These are phyloP conservation scores for Dichotomopilus funicola DNA, from an alignment of 2,329 filamentous ascomycete genomes.

Conservation along the genomic window DNA sequence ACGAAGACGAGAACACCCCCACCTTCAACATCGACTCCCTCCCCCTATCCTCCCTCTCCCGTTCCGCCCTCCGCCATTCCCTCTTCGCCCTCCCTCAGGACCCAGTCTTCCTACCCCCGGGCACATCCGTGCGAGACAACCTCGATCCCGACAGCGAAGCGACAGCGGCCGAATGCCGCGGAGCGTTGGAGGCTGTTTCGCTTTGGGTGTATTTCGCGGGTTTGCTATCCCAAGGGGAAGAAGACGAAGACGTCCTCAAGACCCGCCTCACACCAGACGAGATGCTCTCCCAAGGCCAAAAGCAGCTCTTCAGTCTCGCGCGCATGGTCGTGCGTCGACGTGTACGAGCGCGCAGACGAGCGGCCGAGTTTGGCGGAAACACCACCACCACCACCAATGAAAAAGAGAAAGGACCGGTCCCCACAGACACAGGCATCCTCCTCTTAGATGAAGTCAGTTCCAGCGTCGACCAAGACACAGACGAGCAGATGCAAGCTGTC, in stretches of 20 bases:
- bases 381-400: too few species aligned
- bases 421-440: slow-evolving; percentile 25
- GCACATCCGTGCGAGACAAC: slow-evolving; percentile 35
- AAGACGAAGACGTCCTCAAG: too few species aligned
- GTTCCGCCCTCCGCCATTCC: slow-evolving; percentile 37
- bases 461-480: slow-evolving; percentile 37
- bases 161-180: slow-evolving; percentile 29
- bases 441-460: slow-evolving; percentile 40
- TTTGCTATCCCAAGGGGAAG: too few species aligned
- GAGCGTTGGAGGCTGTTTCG: slow-evolving; percentile 31
- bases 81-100: slow-evolving; percentile 50
- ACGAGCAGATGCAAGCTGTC: slow-evolving; percentile 36
- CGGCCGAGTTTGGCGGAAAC: neutral
- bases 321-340: slow-evolving; percentile 46
- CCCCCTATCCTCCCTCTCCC: slow-evolving; percentile 33
- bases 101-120: slow-evolving; percentile 43
- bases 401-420: neutral
- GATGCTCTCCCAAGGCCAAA: slow-evolving; percentile 51
- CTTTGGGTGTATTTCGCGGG: slow-evolving; percentile 28
- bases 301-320: slow-evolving; percentile 58
- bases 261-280: slow-evolving; percentile 21
- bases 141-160: slow-evolving; percentile 35
- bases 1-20: neutral
- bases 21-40: slow-evolving; percentile 40
- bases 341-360: slow-evolving; percentile 9